Base-by-base conservation (phyloP, 768 basidiomycete genomes). In the Tricholoma furcatifolium region DNA sequence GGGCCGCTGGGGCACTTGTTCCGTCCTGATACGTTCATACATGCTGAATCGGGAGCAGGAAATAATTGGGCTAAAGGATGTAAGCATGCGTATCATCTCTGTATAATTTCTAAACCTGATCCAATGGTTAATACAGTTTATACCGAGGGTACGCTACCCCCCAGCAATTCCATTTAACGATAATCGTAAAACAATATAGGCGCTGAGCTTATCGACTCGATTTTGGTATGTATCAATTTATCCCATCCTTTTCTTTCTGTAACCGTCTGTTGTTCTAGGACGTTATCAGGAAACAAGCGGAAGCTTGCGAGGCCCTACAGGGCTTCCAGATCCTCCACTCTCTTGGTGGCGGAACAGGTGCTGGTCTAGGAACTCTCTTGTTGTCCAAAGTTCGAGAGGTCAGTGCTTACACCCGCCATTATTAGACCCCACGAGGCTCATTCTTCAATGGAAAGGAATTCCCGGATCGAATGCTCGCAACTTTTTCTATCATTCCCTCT, bases 1-100 rank as follows among this genome's bases (percentile, higher is more conserved):
- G 89, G 92, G 10, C 69, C 79, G 2, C 70, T 90, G 35, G 93
- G 93, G 2, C 60, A 65, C 7, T 76, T 98, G 6, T 97, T 94
- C 73, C 81, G 86, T 44, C 95, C 95, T 2, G 93, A 94, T 65
- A 96, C 91, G 2, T 96, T 80, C 65, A 66, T 94, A 43, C 80
- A 81, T 34, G 78, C 83, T 1, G 71, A 78, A 38, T 67, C 70
- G 1, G 79, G 80, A n/a, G 81, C 93, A 1, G 94, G 93, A 15
- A 97, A 98, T 62, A 96, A 95, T 58, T 97, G 92, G 90, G 93
- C 93, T 14, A 96, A 97, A 73, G 92, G 91, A 79, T 91, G 90
- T 91, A 61, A 71, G 87, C 74, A 38, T 34, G 15, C 15, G 2
- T 43, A 21, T 21, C 7, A 12, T 9, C 11, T 2, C 23, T 17